Evolutionary conservation across 1,284 basidiomycete species (phyloP), one percentile per base, ranked within the genome.

Genomic region (Butyriboletus appendiculatus): DNA sequence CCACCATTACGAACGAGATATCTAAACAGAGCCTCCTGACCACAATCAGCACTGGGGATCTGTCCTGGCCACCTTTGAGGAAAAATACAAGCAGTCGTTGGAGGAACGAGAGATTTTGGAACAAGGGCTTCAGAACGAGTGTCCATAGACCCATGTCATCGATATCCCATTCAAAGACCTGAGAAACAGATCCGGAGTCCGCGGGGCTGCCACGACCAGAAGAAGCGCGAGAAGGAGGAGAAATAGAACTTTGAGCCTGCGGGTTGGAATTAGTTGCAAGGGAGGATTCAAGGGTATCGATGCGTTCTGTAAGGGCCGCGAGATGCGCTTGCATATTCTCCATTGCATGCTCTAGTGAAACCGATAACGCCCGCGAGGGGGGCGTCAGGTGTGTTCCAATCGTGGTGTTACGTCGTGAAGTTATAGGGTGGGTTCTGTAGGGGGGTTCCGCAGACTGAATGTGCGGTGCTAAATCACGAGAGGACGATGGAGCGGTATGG

Each of bases 271-370:
- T 66, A 24, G 69, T 63, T 26, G 71, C 71, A 20, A 78, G 69
- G 3, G 79, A 76, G 59, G 65, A 60, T 60, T 96, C 94, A 18
- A 96, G 74, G 7, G 80, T 78, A 60, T 92, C 88, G 28, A 98
- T 76, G 12, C 96, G 86, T 71, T 98, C 96, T 34, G 88, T 90
- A 37, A 98, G 79, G 1, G 95, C 94, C 1, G 92, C 90, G 9
- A 98, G 76, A 54, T 95, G 92, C 0, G 89, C 87, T 68, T 98
- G 96, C 52, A 95, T 83, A 59, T 83, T 86, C 68, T 94, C 90
- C 12, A 96, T 75, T 0, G 88, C 89, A 49, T 81, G 80, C 66
- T 93, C 90, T 44, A 94, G 73, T 34, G 67, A 55, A 22, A 59
- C 37, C 2, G 76, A 71, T 41, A 71, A n/a, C 4, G 37, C 64